A percentile compares a stretch with the other conserved stretches of the same genome.
These are phyloP conservation scores for Pseudocercospora fijiensis DNA, from an alignment of 2,329 filamentous ascomycete genomes.

Conservation along the genomic window DNA sequence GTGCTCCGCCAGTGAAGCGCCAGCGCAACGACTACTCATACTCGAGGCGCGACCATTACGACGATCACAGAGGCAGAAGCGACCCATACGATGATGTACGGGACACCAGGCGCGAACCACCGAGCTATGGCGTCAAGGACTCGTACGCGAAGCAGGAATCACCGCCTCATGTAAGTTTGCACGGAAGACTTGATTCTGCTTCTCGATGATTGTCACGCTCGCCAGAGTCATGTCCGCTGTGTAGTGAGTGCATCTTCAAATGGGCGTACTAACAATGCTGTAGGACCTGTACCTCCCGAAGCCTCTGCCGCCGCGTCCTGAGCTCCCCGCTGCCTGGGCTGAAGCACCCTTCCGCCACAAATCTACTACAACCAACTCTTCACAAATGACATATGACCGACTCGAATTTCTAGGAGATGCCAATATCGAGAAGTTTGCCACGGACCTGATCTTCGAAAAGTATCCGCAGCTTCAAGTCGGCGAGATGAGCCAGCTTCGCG, in stretches of 20 bases:
- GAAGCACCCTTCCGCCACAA: conserved; percentile 38
- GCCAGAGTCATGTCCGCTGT: not conserved
- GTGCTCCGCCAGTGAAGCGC: conserved; percentile 16
- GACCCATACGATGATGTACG: not conserved
- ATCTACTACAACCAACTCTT: conserved; percentile 29
- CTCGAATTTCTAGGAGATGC: conserved; percentile 89
- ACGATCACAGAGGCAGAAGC: not conserved
- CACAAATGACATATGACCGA: conserved; percentile 64
- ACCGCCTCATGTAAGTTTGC: not conserved
- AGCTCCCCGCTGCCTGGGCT: conserved; percentile 28
- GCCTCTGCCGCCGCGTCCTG: conserved; percentile 35
- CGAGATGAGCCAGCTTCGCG: conserved; percentile 71
- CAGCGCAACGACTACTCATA: conserved; percentile 8
- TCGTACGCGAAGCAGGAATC: not conserved
- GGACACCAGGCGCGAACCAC: not conserved
- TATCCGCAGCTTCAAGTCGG: conserved; percentile 67
- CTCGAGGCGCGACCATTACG: not conserved
- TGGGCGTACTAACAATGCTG: not conserved
- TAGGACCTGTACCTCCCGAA: not conserved
- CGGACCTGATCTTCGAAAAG: conserved; percentile 70
- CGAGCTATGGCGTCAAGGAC: not conserved
- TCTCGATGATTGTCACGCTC: not conserved
- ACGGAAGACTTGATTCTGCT: not conserved
- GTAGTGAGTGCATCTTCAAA: no score
- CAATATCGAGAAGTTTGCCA: conserved; percentile 75